Percentiles rank a stretch among this genome's conserved stretches.
These are phyloP conservation scores for Yarrowia alimentaria DNA, from an alignment of 805 yeast species.

Conservation along the genomic window DNA sequence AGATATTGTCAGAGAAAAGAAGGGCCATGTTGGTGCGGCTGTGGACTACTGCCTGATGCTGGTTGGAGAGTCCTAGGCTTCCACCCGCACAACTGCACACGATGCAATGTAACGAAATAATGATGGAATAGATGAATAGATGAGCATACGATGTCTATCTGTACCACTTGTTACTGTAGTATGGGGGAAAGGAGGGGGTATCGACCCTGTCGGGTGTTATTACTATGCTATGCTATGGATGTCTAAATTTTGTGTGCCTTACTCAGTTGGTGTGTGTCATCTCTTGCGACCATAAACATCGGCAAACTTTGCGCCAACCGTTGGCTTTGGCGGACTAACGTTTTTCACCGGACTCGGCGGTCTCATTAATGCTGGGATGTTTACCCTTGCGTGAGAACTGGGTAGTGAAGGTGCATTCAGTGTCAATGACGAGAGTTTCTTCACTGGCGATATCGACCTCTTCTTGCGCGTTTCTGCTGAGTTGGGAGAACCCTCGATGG, in stretches of 20 bases:
- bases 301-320: conserved; percentile 9
- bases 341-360: conserved; percentile 18
- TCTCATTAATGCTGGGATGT: conserved; percentile 21
- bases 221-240: too few species aligned
- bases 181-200: too few species aligned
- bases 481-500: conserved; percentile 18
- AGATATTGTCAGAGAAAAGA: conserved; percentile 66
- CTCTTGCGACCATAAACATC: conserved; percentile 18
- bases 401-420: conserved; percentile 5
- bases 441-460: conserved; percentile 6
- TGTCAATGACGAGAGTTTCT: conserved; percentile 1
- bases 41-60: conserved; percentile 57
- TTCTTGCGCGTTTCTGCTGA: background rate
- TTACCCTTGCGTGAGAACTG: conserved; percentile 8
- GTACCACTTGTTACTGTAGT: too few species aligned
- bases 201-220: too few species aligned
- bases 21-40: conserved; percentile 66
- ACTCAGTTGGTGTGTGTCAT: background rate
- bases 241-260: too few species aligned
- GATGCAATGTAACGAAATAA: conserved; percentile 1
- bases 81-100: background rate
- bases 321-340: conserved; percentile 9
- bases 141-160: too few species aligned
- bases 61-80: conserved; percentile 8
- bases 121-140: conserved; percentile 15